Base-by-base conservation (phyloP, 306 rosid species). In the Gastrolobium villosum region DNA sequence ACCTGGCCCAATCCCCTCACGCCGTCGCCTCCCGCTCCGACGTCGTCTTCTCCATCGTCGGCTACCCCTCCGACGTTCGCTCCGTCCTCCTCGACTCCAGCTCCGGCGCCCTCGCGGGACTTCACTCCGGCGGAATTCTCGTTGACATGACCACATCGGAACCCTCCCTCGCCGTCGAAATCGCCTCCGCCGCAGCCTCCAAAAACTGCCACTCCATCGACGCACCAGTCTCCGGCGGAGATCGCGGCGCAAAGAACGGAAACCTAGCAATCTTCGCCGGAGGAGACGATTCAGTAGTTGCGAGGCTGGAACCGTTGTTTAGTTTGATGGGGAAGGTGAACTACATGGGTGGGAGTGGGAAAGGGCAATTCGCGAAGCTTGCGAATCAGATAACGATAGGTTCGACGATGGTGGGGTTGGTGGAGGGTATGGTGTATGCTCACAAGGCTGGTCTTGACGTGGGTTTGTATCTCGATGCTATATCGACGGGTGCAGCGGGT, bases 111-210 rank as follows among this genome's bases (percentile, higher is more conserved):
- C 98, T 94, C 77, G 67, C 95, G 14, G 93, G 92, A 11, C 94
- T 94, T 78, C 86, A 86, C n/a, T 61, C 87, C 6, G 96, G 95
- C 8, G 94, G 96, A n/a, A 55, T 94, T 48, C 92, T 94, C 41
- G 87, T 94, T 3, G 98, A 94, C 83, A 94, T 92, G 98, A 92
- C 97, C 46, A 94, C 98, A 0, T 94, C 98, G 7, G 98, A 92
- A 9, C 98, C 98, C 52, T 89, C 97, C 65, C 97, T 94, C 13
- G 98, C 98, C 4, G 71, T 70, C 31, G 98, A 92, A 75, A 88
- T 94, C 67, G 84, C 89, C 14, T 57, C 74, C 0, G 85, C 93
- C 4, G 94, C 97, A 0, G 71, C 86, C 7, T 75, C 84, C 9
- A 87, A 85, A 15, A 69, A 61, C 52, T 92, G 97, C 48, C 10